phyloP scores from a whole-genome alignment of 2,329 filamentous ascomycete species.

The Epicoccum sorghinum region DNA sequence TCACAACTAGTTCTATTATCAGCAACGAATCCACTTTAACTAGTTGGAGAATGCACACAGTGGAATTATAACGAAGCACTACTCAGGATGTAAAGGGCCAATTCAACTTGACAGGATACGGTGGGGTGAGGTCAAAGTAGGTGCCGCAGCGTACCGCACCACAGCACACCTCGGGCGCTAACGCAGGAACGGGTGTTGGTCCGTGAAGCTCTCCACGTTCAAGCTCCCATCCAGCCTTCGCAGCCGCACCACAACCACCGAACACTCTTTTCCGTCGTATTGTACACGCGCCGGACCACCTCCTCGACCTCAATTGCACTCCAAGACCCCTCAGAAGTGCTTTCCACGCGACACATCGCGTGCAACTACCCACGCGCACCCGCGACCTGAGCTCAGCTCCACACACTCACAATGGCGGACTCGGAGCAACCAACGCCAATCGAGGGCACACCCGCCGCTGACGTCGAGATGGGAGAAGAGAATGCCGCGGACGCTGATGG shows the following conservation, averaged over 20 bases:
- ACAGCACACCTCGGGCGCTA: not conserved
- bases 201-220: slow-evolving; percentile 2
- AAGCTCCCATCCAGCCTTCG: slow-evolving; percentile 4
- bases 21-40: too few relatives aligned
- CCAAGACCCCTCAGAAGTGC: not conserved
- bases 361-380: not conserved
- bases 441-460: slow-evolving; percentile 44
- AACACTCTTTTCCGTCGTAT: not conserved
- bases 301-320: not conserved
- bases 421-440: slow-evolving; percentile 35
- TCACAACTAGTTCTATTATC: too few relatives aligned
- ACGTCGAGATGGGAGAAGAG: slow-evolving; percentile 58
- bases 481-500: slow-evolving; percentile 20
- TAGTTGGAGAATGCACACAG: too few relatives aligned
- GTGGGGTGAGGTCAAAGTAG: not conserved
- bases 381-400: not conserved
- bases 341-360: not conserved
- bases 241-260: not conserved
- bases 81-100: too few relatives aligned
- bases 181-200: not conserved
- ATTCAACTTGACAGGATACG: too few relatives aligned
- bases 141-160: not conserved
- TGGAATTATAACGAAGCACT: too few relatives aligned
- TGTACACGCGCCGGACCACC: not conserved
- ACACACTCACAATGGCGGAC: slow-evolving; percentile 36